Evolutionary conservation across 441 rosid species (phyloP).

Genomic region (Populus hybrid): DNA sequence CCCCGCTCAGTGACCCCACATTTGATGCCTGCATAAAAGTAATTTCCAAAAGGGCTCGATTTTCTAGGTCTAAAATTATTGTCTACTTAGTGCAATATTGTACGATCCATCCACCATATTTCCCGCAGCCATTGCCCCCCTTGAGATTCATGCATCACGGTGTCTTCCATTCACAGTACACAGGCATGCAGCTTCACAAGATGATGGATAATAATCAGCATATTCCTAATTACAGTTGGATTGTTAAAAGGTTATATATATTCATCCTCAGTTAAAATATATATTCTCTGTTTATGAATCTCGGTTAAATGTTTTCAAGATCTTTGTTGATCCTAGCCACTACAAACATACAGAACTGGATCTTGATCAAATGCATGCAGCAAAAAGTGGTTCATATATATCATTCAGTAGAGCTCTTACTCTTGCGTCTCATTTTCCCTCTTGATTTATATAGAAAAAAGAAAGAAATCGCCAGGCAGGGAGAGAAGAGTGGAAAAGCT

Average conservation of each 20-base stretch:
- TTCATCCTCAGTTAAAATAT: background rate
- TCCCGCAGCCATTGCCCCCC: conserved; percentile 19
- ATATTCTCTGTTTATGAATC: background rate
- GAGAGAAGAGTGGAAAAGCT: background rate
- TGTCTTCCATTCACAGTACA: conserved; percentile 6
- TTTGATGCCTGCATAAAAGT: background rate
- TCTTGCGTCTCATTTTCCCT: background rate
- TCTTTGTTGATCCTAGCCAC: background rate
- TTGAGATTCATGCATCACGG: background rate
- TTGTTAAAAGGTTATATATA: background rate
- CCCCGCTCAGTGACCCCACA: background rate
- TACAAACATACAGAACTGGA: background rate
- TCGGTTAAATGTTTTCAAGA: background rate
- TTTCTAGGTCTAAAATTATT: background rate
- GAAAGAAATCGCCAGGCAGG: background rate
- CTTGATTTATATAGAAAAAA: too few relatives aligned
- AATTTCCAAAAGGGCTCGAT: background rate
- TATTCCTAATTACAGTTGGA: background rate
- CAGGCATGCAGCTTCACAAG: background rate
- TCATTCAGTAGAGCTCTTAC: background rate
- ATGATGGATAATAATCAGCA: background rate
- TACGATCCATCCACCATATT: conserved; percentile 4
- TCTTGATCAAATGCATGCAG: background rate
- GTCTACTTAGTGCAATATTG: conserved; percentile 9
- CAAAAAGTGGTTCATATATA: background rate